These are phyloP conservation scores for Aureobasidium sp. DNA, from an alignment of 2,329 filamentous ascomycete genomes.

Conservation along the genomic window DNA sequence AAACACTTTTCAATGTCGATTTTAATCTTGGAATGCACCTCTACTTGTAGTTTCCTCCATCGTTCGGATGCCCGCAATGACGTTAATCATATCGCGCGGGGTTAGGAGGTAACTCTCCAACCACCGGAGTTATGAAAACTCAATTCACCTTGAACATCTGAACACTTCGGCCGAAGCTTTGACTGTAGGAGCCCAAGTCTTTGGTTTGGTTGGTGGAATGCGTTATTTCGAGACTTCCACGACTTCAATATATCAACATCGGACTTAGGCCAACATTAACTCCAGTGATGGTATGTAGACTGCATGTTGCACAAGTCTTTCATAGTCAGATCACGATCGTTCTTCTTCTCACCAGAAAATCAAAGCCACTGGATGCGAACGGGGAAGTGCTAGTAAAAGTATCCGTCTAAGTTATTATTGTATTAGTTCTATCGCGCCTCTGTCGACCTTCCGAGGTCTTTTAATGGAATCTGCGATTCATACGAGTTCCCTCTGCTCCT, in stretches of 20 bases:
- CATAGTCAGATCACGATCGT: not conserved
- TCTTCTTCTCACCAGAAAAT: not conserved
- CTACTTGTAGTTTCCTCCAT: not conserved
- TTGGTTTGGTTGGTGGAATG: not conserved
- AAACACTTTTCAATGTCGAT: not conserved
- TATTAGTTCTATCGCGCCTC: not conserved
- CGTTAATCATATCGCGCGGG: not conserved
- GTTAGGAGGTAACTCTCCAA: not conserved
- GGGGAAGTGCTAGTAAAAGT: not conserved
- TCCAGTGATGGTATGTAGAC: not conserved
- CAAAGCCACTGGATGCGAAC: not conserved
- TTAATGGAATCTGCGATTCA: conserved; percentile 5
- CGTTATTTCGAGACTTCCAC: not conserved
- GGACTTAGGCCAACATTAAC: not conserved
- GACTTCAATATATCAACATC: not conserved
- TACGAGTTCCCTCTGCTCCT: not conserved
- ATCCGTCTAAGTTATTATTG: not conserved
- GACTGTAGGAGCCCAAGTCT: not conserved
- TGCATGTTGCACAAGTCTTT: not conserved
- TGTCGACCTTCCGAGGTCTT: not conserved
- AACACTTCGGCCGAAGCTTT: not conserved
- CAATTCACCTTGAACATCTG: too few species aligned
- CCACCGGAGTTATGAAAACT: not conserved
- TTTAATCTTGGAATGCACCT: not conserved
- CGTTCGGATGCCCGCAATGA: not conserved